phyloP scores from a whole-genome alignment of 148 eudicot species.

The Linanthus parryae region DNA sequence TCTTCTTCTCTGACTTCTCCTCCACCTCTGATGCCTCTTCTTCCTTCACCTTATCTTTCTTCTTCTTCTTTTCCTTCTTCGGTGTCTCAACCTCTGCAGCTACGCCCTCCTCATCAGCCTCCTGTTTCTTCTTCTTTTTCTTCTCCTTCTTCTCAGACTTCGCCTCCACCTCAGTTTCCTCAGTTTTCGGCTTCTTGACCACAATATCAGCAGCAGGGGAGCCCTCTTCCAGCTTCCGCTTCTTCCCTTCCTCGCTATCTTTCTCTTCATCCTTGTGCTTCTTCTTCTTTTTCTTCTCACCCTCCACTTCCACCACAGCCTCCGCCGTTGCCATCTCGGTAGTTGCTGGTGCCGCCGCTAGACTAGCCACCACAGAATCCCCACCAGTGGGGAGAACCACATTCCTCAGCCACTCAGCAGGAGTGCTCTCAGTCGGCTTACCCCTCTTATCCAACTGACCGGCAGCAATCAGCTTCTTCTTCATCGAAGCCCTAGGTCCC shows the following conservation, averaged over 20 bases:
- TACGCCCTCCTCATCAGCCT: slow-evolving; percentile 15
- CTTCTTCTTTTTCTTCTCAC: slow-evolving; percentile 46
- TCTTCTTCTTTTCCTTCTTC: slow-evolving; percentile 13
- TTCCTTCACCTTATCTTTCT: neutral
- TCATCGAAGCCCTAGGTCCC: slow-evolving; percentile 85
- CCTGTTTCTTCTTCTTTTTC: slow-evolving; percentile 8
- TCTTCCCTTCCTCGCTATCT: slow-evolving; percentile 26
- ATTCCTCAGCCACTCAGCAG: slow-evolving; percentile 88
- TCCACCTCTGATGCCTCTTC: neutral
- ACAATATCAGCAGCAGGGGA: slow-evolving; percentile 32
- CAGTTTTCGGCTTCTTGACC: slow-evolving; percentile 51
- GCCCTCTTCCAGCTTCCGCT: slow-evolving; percentile 54
- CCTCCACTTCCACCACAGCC: slow-evolving; percentile 23
- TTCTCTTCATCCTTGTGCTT: slow-evolving; percentile 5
- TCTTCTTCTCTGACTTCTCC: slow-evolving; percentile 13
- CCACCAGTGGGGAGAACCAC: slow-evolving; percentile 73
- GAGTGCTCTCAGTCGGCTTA: slow-evolving; percentile 66
- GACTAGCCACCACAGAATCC: slow-evolving; percentile 61
- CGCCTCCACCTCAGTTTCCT: slow-evolving; percentile 2
- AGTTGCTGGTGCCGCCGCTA: slow-evolving; percentile 49
- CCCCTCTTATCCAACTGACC: slow-evolving; percentile 93
- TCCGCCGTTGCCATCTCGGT: slow-evolving; percentile 25
- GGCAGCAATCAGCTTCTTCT: slow-evolving; percentile 78
- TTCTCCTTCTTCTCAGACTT: slow-evolving; percentile 16
- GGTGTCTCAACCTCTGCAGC: slow-evolving; percentile 19